A percentile compares a stretch with the other conserved stretches of the same genome.
These are phyloP conservation scores for Teratosphaeria destructans DNA, from an alignment of 2,329 filamentous ascomycete genomes.

Conservation along the genomic window DNA sequence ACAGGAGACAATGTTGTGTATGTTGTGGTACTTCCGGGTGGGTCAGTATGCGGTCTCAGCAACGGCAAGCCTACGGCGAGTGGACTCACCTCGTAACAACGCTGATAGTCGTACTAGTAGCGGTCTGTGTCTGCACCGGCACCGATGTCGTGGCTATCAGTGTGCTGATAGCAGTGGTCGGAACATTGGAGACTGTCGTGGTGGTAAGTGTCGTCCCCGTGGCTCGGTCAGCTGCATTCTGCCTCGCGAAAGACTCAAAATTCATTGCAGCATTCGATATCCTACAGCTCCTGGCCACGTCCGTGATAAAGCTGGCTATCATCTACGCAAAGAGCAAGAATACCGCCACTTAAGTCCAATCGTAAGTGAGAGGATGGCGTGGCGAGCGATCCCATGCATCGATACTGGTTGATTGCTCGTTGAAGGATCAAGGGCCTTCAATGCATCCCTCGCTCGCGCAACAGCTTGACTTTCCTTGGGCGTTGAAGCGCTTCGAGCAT, in stretches of 20 bases:
- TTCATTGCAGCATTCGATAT: not conserved
- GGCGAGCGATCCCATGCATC: too few relatives aligned
- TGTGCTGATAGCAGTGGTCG: not conserved
- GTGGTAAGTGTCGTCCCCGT: not conserved
- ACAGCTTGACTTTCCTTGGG: too few relatives aligned
- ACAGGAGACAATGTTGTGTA: not conserved
- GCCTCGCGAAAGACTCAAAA: not conserved
- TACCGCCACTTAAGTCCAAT: too few relatives aligned
- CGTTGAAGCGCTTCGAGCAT: too few relatives aligned
- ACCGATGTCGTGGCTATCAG: not conserved
- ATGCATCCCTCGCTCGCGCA: too few relatives aligned
- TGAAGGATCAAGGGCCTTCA: too few relatives aligned
- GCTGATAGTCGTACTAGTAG: not conserved
- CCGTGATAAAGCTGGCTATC: too few relatives aligned
- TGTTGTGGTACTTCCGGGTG: not conserved
- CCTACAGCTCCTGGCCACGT: too few relatives aligned
- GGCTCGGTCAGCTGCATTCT: not conserved
- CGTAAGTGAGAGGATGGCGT: too few relatives aligned
- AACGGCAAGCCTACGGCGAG: not conserved
- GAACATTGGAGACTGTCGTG: not conserved
- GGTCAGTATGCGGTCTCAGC: not conserved
- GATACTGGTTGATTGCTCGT: too few relatives aligned
- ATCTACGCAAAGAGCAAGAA: too few relatives aligned
- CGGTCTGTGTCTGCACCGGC: not conserved
- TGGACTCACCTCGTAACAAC: not conserved